These are phyloP conservation scores for Amanita jacksonii DNA, from an alignment of 768 basidiomycete genomes.

Conservation along the genomic window DNA sequence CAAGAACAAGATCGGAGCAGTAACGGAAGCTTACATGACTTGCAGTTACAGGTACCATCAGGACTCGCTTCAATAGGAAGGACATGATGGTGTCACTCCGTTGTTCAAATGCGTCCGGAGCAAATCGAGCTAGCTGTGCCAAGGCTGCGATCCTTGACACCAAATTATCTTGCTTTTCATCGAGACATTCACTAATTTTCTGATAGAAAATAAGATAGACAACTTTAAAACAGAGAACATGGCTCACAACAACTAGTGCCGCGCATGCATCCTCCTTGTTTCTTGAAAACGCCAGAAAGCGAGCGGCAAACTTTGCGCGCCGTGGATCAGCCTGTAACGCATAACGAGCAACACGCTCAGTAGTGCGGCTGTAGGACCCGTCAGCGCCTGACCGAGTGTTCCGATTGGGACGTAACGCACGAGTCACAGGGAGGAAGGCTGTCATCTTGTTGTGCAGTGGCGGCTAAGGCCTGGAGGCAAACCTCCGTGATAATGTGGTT, in stretches of 20 bases:
- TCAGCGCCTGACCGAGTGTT: background rate
- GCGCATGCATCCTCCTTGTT: conserved; percentile 40
- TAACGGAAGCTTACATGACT: conserved; percentile 31
- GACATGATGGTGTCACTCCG: conserved; percentile 66
- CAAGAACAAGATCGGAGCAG: background rate
- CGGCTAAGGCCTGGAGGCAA: conserved; percentile 68
- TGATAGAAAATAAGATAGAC: conserved; percentile 7
- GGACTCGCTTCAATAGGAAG: conserved; percentile 60
- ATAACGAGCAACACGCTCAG: conserved; percentile 53
- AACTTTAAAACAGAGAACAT: background rate
- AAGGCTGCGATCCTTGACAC: conserved; percentile 65
- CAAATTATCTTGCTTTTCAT: conserved; percentile 21
- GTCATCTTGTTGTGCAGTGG: conserved; percentile 50
- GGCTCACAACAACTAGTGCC: conserved; percentile 55
- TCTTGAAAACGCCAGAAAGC: conserved; percentile 55
- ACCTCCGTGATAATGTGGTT: conserved; percentile 48
- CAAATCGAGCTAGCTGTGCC: conserved; percentile 59
- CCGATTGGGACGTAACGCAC: conserved; percentile 33
- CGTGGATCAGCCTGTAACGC: conserved; percentile 49
- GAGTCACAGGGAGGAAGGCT: conserved; percentile 52
- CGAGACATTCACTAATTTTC: conserved; percentile 23
- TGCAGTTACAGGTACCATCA: conserved; percentile 45
- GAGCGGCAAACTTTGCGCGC: conserved; percentile 81
- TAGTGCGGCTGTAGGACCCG: conserved; percentile 39
- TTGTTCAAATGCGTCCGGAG: conserved; percentile 67